Base-by-base conservation (phyloP, 176 grass and related monocot species). In the Juncus effusus region DNA sequence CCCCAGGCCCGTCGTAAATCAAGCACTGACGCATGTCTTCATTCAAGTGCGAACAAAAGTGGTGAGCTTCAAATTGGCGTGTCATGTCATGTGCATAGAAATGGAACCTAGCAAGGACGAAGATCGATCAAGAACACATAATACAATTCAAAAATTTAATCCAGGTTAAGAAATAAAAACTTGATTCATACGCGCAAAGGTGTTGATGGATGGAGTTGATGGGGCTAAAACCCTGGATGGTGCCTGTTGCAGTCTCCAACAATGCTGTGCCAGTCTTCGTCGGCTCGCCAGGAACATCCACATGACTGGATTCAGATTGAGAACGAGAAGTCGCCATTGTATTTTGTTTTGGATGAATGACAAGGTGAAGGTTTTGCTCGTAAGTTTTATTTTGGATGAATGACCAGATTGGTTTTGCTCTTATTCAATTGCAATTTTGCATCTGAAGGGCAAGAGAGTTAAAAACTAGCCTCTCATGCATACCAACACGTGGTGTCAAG, bases 11-110 rank as follows among this genome's bases (percentile, higher is more conserved):
- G 74, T 96, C 92, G 62, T 85, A 96, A 79, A 91, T 41, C 53
- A 91, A 80, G 82, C 87, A 96, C 84, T 96, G 92, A 0, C 84
- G 77, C 63, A 96, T 3, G 66, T 96, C 87, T 79, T 96, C 84
- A 58, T 70, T 96, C 4, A 88, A 67, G 78, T 88, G 89, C 10
- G 81, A 65, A 79, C 89, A 93, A 67, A 85, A 93, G 75, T 93
- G 89, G 81, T 93, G 89, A 52, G 89, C 89, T 75, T 93, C 89
- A 73, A 93, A 84, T 74, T 91, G 84, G 54, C 87, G 76, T 11
- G 62, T 60, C 92, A 91, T 85, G 84, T 96, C 92, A 80, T 91
- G 69, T 0, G 61, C 79, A 78, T 96, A 96, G 76, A 85, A 88
- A 63, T 96, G 92, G 76, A 96, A 91, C 16, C 81, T 84, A 13